phyloP scores from a whole-genome alignment of 2,329 filamentous ascomycete genomes.

The Lasiodiplodia hormozganensis region DNA sequence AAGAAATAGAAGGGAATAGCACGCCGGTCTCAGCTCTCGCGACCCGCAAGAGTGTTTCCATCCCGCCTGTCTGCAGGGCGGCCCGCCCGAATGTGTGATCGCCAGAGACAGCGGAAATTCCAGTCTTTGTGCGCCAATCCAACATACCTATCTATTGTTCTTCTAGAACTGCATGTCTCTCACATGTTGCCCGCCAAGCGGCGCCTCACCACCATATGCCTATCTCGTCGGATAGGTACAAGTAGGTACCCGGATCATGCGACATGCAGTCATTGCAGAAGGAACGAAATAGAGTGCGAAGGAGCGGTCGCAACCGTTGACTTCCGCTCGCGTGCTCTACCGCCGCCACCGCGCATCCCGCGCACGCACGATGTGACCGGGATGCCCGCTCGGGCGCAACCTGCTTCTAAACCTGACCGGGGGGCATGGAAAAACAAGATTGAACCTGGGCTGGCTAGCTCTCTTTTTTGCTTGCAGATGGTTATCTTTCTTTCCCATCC shows the following conservation, averaged over 20 bases:
- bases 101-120: conserved; percentile 11
- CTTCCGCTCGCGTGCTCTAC: neutral
- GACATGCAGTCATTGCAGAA: neutral
- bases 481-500: neutral
- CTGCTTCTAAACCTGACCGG: neutral
- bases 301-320: neutral
- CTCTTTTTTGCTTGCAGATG: neutral
- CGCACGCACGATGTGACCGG: neutral
- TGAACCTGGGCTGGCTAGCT: neutral
- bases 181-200: conserved; percentile 13
- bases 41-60: conserved; percentile 6
- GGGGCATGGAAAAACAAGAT: neutral
- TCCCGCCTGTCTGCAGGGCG: neutral
- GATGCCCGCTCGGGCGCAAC: neutral
- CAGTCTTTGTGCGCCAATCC: neutral
- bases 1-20: neutral
- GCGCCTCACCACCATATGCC: neutral
- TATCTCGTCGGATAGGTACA: neutral
- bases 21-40: neutral
- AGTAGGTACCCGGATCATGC: neutral
- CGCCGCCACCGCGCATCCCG: neutral
- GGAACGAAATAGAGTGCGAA: neutral
- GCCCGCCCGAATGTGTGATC: conserved; percentile 5
- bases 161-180: neutral
- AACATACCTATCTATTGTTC: neutral